These are phyloP conservation scores for Paspalum notatum DNA, from an alignment of 176 grass and related monocot species.

Conservation along the genomic window DNA sequence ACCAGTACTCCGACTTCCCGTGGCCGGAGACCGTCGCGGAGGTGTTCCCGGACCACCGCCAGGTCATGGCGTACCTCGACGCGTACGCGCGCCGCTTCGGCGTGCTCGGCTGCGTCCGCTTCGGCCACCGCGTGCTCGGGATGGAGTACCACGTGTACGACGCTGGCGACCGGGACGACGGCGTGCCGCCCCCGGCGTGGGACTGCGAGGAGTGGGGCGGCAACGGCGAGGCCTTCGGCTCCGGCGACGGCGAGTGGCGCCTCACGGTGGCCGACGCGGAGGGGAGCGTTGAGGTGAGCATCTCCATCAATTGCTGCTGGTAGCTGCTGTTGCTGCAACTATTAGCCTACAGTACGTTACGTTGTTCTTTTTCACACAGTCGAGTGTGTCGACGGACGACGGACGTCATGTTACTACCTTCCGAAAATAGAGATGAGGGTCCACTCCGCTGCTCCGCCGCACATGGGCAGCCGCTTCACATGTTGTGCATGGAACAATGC, in stretches of 20 bases:
- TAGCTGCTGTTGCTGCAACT: too few species aligned
- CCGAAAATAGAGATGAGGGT: too few species aligned
- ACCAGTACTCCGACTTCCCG: slow-evolving; percentile 69
- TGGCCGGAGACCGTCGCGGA: slow-evolving; percentile 54
- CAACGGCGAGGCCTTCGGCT: slow-evolving; percentile 63
- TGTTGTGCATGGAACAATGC: too few species aligned
- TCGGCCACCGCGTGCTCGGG: slow-evolving; percentile 46
- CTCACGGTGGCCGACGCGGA: slow-evolving; percentile 19
- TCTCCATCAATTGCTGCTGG: background rate
- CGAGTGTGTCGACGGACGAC: too few species aligned
- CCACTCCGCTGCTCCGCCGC: too few species aligned
- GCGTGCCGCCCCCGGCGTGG: slow-evolving; percentile 28
- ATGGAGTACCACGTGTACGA: slow-evolving; percentile 50
- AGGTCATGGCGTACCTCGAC: slow-evolving; percentile 63
- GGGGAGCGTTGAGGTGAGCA: slow-evolving; percentile 19
- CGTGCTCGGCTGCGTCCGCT: slow-evolving; percentile 58
- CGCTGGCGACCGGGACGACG: slow-evolving; percentile 49
- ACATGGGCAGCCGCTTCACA: too few species aligned
- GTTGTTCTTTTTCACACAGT: too few species aligned
- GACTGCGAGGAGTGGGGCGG: slow-evolving; percentile 68
- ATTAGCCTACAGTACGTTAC: too few species aligned
- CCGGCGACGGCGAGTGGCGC: slow-evolving; percentile 30
- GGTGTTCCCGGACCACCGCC: slow-evolving; percentile 44
- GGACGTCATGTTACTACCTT: too few species aligned
- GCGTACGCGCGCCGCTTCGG: slow-evolving; percentile 67